Base-by-base conservation (phyloP, 2,329 filamentous ascomycete species). In the Clarireedia hainanense region DNA sequence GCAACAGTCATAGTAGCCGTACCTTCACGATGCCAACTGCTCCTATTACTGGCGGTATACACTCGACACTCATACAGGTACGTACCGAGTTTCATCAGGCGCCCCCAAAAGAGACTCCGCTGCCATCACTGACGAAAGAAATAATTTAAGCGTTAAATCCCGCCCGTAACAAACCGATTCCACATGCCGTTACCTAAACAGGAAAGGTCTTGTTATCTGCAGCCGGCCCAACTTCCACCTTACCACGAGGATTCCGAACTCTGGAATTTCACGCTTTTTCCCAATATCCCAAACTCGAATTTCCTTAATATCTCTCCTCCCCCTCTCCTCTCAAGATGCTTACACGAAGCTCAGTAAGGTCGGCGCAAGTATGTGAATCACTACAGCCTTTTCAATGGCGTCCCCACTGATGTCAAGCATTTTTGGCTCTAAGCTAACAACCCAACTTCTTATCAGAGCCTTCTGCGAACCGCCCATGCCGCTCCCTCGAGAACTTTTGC, bases 401-500 rank as follows among this genome's bases (percentile, higher is more conserved):
- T n/a, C 47, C 10, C 56, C 43, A 50, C 27, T 45, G 45, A 55
- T 59, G 61, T 47, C 42, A 57, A 37, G 17, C 42, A 23, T 50
- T 34, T 55, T 26, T 55, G n/a, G 39, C 42, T 26, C 40, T 36
- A 50, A 24, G 57, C 45, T 56, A 50, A 47, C 57, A 56, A 61
- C 63, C 42, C 36, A 57, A 56, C 56, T 62, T 61, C 58, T 65
- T 64, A 66, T 65, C 64, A 70, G 66, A 66, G 65, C 64, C 64
- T 68, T 67, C 61, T 68, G 59, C 65, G 64, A 64, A 59, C 62
- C 50, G 61, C 64, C 57, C 60, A 64, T 59, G 40, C 52, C 23
- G 61, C 62, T 58, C 58, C 66, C 34, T 61, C 65, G 23, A 63
- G 63, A 59, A 60, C 66, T 52, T 85, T 91, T 73, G 89, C 90